Evolutionary conservation across 345 rosid species (phyloP).

Genomic region (Physaria fendleri): DNA sequence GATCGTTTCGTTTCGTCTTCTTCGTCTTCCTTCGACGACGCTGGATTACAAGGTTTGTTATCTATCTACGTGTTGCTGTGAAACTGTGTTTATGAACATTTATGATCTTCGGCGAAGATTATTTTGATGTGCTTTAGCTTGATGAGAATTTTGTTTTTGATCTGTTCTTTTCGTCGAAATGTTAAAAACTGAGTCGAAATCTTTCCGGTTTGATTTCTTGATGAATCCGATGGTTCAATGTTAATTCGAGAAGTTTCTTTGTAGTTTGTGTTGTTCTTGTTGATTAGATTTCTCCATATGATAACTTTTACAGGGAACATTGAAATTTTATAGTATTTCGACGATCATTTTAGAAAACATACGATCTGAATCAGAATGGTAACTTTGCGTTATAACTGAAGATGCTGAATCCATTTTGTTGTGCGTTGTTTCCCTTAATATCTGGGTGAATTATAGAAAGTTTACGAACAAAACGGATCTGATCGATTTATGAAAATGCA

Average conservation of each 20-base stretch:
- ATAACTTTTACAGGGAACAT: no score
- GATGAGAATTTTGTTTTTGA: constrained; percentile 3
- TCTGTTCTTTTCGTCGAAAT: neutral
- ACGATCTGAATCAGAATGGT: no score
- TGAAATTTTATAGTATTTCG: no score
- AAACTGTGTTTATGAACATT: constrained; percentile 5
- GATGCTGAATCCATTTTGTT: neutral
- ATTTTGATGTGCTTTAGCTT: neutral
- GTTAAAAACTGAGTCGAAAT: no score
- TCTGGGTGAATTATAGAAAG: neutral
- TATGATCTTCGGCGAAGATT: constrained; percentile 9
- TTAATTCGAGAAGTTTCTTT: neutral
- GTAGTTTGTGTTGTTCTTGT: neutral
- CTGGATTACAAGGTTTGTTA: constrained; percentile 19
- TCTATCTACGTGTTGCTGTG: neutral
- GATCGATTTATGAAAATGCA: constrained; percentile 12
- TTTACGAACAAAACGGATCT: constrained; percentile 14
- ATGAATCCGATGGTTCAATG: neutral
- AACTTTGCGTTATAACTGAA: neutral
- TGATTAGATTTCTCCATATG: neutral
- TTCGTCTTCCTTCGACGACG: constrained; percentile 1
- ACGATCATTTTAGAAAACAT: no score
- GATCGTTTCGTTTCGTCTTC: neutral
- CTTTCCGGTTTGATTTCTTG: constrained; percentile 9
- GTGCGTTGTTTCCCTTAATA: neutral